Conservation (phyloP, 2,329 filamentous ascomycete genomes). For the Cladosporium sp. region DNA sequence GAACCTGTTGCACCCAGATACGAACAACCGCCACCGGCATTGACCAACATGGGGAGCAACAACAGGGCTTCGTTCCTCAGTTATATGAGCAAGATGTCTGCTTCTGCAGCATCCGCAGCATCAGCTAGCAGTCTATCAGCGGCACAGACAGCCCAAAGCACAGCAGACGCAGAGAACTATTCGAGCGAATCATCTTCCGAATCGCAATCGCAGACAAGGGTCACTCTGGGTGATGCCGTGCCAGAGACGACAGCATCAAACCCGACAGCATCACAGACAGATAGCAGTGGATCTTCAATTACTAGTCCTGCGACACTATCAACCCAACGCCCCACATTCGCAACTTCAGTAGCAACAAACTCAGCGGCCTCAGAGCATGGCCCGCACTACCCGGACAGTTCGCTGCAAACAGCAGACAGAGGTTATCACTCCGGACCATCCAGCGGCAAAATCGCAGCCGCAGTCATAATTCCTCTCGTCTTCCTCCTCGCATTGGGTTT, state of each 20-base stretch:
- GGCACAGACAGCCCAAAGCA: not conserved
- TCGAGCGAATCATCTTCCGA: not conserved
- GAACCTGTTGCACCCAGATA: not conserved
- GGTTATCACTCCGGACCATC: constrained; percentile 2
- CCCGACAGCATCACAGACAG: not conserved
- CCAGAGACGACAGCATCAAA: not conserved
- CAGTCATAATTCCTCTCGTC: constrained; percentile 13
- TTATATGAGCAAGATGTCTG: not conserved
- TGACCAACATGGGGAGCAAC: not conserved
- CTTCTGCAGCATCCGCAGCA: not conserved
- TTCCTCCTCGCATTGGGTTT: constrained; percentile 11
- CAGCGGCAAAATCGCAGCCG: constrained; percentile 7
- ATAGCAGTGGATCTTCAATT: not conserved
- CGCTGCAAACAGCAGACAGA: not conserved
- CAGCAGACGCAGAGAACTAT: not conserved
- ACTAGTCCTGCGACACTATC: not conserved
- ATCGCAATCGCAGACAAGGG: not conserved
- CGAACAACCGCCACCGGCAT: constrained; percentile 4
- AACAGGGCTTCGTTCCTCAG: not conserved
- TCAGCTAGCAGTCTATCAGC: constrained; percentile 11
- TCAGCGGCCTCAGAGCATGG: not conserved
- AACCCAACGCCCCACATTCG: not conserved
- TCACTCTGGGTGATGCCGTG: not conserved
- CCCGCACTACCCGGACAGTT: not conserved
- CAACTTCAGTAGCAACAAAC: not conserved